Conservation (phyloP, 2,329 filamentous ascomycete species). For the Graphilbum sp. region DNA sequence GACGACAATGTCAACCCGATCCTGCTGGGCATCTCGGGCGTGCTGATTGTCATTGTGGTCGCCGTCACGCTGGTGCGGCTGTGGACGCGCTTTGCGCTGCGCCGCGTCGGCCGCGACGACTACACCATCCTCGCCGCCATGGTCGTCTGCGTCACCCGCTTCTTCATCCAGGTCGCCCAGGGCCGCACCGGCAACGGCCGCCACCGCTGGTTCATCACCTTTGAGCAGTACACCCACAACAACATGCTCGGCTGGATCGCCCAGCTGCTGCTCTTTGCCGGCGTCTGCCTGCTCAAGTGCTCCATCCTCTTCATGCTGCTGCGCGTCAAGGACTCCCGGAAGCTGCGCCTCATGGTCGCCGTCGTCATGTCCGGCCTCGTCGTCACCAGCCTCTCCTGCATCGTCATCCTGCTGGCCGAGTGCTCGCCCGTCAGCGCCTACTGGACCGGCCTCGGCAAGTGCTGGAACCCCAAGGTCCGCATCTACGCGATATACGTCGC, state of each 20-base stretch:
- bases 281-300: slow-evolving; percentile 22
- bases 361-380: slow-evolving; percentile 16
- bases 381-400: slow-evolving; percentile 16
- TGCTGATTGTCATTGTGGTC: no score
- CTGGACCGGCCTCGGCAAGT: slow-evolving; percentile 15
- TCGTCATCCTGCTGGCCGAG: slow-evolving; percentile 18
- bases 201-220: no score
- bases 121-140: no score
- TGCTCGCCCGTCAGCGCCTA: slow-evolving; percentile 16
- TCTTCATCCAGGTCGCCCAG: no score
- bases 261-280: slow-evolving; percentile 23
- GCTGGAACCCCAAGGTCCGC: slow-evolving; percentile 16
- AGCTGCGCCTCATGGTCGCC: slow-evolving; percentile 16
- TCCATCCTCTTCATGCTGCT: slow-evolving; percentile 25
- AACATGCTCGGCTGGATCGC: slow-evolving; percentile 9
- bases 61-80: no score
- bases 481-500: slow-evolving; percentile 19
- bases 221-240: not conserved
- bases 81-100: no score
- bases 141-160: no score
- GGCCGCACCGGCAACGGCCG: no score
- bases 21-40: no score
- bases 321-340: slow-evolving; percentile 21
- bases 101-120: not conserved
- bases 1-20: no score